phyloP scores from a whole-genome alignment of 108 stramenopile genomes.

The Nannochloropsis gaditana region DNA sequence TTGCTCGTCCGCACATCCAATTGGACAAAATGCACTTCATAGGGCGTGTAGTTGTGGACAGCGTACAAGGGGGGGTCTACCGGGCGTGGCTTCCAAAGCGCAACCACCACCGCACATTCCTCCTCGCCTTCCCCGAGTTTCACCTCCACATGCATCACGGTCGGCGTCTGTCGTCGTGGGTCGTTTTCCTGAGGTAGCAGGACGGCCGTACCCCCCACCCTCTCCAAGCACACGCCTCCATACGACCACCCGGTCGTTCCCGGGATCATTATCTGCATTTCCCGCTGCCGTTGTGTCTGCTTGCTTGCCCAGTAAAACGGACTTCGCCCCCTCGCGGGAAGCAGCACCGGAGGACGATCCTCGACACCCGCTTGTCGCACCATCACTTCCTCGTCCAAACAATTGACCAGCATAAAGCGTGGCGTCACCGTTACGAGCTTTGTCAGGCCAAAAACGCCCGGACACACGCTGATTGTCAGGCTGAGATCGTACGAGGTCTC shows the following conservation, averaged over 20 bases:
- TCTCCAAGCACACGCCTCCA: conserved; percentile 25
- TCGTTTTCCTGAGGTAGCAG: conserved; percentile 28
- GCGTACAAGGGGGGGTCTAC: conserved; percentile 1
- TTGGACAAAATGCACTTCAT: not conserved
- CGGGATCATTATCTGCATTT: conserved; percentile 21
- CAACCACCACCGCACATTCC: conserved; percentile 45
- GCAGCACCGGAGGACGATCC: conserved; percentile 11
- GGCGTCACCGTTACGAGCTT: conserved; percentile 34
- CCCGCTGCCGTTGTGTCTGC: not conserved
- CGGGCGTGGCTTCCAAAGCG: conserved; percentile 33
- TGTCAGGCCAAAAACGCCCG: not conserved
- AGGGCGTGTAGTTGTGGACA: not conserved
- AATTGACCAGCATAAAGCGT: conserved; percentile 41
- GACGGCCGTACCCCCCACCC: conserved; percentile 38
- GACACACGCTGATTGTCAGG: not conserved
- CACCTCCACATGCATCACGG: conserved; percentile 45
- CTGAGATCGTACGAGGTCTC: not conserved
- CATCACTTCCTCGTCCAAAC: conserved; percentile 26
- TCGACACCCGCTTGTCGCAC: conserved; percentile 35
- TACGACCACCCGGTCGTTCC: conserved; percentile 36
- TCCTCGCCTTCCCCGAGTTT: conserved; percentile 33
- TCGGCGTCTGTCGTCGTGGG: conserved; percentile 26
- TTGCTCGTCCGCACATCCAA: not conserved
- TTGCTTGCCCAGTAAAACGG: conserved; percentile 35
- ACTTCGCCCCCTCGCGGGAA: conserved; percentile 24